A percentile compares a stretch with the other conserved stretches of the same genome.
Conservation (phyloP, 192 early-diverging fungal genomes). For the Backusella psychrophila region DNA sequence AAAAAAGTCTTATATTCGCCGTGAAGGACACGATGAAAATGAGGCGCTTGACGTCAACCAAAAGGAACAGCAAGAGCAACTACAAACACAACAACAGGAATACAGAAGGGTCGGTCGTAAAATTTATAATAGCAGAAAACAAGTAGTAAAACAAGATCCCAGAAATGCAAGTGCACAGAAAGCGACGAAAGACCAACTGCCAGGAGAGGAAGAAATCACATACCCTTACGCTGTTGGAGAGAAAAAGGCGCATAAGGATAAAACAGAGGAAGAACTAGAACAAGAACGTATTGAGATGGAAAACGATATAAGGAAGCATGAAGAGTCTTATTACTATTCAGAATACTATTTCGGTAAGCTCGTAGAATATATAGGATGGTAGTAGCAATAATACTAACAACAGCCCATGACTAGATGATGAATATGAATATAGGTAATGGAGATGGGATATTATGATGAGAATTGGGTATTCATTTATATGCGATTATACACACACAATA, state of each 20-base stretch:
- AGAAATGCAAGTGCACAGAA: neutral
- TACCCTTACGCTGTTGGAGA: neutral
- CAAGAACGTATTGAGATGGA: slow-evolving; percentile 25
- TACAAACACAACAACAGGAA: neutral
- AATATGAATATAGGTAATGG: slow-evolving; percentile 27
- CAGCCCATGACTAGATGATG: slow-evolving; percentile 14
- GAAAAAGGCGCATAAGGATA: neutral
- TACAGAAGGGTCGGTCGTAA: neutral
- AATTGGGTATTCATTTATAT: neutral
- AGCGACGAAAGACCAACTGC: neutral
- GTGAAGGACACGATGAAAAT: neutral
- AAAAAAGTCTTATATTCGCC: neutral
- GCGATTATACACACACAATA: neutral
- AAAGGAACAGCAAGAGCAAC: neutral
- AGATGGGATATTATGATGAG: too few relatives aligned
- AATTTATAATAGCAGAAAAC: neutral
- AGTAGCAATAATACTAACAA: neutral
- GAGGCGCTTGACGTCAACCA: neutral
- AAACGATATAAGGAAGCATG: slow-evolving; percentile 39
- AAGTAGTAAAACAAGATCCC: neutral
- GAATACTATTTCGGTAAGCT: slow-evolving; percentile 38
- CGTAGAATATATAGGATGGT: neutral
- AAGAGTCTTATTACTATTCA: slow-evolving; percentile 38
- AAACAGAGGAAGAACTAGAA: slow-evolving; percentile 4
- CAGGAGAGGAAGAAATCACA: neutral